phyloP scores from a whole-genome alignment of 495 filamentous ascomycete species.

The Rhypophila decipiens region DNA sequence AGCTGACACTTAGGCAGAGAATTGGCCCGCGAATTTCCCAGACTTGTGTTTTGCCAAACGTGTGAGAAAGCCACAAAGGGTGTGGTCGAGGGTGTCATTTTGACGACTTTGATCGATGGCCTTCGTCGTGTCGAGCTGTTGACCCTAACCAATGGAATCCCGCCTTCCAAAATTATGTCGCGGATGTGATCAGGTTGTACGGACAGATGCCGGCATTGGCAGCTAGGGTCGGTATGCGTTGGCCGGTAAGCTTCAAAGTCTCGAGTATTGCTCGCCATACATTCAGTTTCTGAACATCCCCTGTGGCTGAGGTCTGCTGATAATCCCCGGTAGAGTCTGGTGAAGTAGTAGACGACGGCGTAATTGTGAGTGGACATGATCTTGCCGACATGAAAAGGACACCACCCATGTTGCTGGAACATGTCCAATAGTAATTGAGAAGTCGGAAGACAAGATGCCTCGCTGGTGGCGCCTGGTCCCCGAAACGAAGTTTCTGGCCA shows the following conservation, averaged over 20 bases:
- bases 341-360: conserved; percentile 16
- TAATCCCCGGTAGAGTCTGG: conserved; percentile 12
- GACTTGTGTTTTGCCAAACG: conserved; percentile 16
- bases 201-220: conserved; percentile 13
- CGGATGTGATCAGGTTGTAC: conserved; percentile 12
- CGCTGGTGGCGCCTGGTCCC: conserved; percentile 2
- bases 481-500: conserved; percentile 10
- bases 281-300: conserved; percentile 13
- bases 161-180: conserved; percentile 13
- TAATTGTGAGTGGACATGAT: conserved; percentile 14
- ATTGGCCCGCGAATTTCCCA: conserved; percentile 12
- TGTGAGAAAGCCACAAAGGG: conserved; percentile 15
- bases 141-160: conserved; percentile 14
- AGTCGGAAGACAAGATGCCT: conserved; percentile 9
- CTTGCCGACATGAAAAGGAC: conserved; percentile 14
- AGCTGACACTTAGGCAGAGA: conserved; percentile 18
- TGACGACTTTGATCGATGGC: conserved; percentile 3
- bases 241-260: conserved; percentile 14
- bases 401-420: conserved; percentile 16
- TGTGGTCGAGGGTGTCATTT: conserved; percentile 14
- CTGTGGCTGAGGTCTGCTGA: conserved; percentile 6
- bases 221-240: conserved; percentile 14
- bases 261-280: conserved; percentile 14
- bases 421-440: conserved; percentile 17
- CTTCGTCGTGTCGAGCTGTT: conserved; percentile 2